A percentile compares a stretch with the other conserved stretches of the same genome.
phyloP scores from a whole-genome alignment of 108 stramenopile species.

The Asterionellopsis glacialis region DNA sequence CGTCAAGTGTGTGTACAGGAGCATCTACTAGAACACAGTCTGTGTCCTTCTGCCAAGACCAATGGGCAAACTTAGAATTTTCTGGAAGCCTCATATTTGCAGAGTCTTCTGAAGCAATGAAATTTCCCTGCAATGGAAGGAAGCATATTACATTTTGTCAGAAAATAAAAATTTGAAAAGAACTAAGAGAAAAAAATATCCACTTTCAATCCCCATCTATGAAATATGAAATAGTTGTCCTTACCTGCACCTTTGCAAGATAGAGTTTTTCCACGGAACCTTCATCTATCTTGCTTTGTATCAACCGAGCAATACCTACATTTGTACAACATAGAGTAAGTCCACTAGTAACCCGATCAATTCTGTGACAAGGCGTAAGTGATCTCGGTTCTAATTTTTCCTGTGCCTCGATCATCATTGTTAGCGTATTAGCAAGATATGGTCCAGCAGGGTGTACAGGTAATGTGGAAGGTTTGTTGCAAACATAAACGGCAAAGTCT shows the following conservation, averaged over 20 bases:
- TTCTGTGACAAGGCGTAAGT: constrained; percentile 73
- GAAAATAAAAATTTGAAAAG: no score
- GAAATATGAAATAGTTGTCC: not conserved
- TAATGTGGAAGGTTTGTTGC: constrained; percentile 73
- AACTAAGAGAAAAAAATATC: not conserved
- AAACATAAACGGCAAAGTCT: constrained; percentile 37
- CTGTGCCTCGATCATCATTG: constrained; percentile 75
- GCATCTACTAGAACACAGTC: constrained; percentile 22
- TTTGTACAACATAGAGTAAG: constrained; percentile 61
- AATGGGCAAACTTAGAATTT: constrained; percentile 9
- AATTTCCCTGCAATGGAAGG: constrained; percentile 26
- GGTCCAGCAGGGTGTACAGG: constrained; percentile 84
- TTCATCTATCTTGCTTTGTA: constrained; percentile 48
- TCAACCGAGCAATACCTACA: constrained; percentile 40
- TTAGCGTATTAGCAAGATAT: constrained; percentile 69
- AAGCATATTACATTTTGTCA: not conserved
- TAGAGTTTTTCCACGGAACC: constrained; percentile 59
- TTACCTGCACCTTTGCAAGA: constrained; percentile 55
- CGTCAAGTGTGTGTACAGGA: constrained; percentile 59
- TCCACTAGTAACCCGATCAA: constrained; percentile 79
- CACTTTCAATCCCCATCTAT: not conserved
- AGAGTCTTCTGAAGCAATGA: constrained; percentile 21
- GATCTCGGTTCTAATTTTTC: constrained; percentile 49
- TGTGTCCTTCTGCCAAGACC: constrained; percentile 18
- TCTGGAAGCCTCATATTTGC: constrained; percentile 2